Base-by-base conservation (phyloP, 495 filamentous ascomycete species). In the Xylaria palmicola region DNA sequence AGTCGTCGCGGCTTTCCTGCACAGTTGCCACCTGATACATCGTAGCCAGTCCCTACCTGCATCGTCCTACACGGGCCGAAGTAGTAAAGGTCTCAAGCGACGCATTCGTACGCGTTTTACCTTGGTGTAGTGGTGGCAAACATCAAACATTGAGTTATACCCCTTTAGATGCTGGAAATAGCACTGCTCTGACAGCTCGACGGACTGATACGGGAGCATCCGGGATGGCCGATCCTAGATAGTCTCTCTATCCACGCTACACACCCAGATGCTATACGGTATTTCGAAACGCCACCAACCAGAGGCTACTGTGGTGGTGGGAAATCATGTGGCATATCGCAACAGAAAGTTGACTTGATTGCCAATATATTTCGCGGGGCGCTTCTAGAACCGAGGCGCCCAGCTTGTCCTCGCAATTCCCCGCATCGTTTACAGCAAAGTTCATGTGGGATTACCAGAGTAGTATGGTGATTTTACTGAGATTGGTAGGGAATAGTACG, bases 1-100 rank as follows among this genome's bases (percentile, higher is more conserved):
- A 44, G 47, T 51, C 47, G 49, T 53, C 48, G 48, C 58, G 17
- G 20, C 47, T 24, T 60, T 48, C 40, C 39, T 36, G 43, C 19
- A 48, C 27, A 34, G 29, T 60, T 17, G 58, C 58, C 49, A 60
- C 49, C 58, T 60, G 58, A 59, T 51, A 47, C 36, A 44, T 60
- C 27, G 30, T 60, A 17, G 57, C 20, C 24, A 56, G 53, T 44
- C 39, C n/a, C 53, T 56, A 8, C 36, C 51, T 55, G 51, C 51
- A 55, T 40, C 51, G 22, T 55, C 51, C 30, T 43, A 41, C 51
- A 27, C 24, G 20, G 39, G 27, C 15, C 53, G 27, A 32, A 19
- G 53, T 44, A n/a, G n/a, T n/a, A n/a, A n/a, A n/a, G n/a, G n/a
- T n/a, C n/a, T n/a, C n/a, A n/a, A n/a, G 51, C n/a, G 51, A 54